Base-by-base conservation (phyloP, 805 yeast genomes). In the Candida dajiaensis region DNA sequence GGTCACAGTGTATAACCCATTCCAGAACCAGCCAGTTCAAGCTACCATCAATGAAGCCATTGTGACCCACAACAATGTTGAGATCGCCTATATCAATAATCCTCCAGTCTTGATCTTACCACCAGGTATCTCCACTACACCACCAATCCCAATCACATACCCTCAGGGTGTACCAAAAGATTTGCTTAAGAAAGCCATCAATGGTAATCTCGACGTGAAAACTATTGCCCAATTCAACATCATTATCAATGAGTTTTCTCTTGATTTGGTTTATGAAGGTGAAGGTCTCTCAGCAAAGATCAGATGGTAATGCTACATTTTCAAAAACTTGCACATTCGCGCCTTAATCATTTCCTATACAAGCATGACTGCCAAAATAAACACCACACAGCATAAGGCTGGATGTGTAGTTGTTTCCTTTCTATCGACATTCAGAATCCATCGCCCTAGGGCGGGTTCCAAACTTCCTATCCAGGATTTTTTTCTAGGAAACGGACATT, bases 1-100 rank as follows among this genome's bases (percentile, higher is more conserved):
- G 52, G 56, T 81, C 46, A 71, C 73, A 0, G 65, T 80, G 0
- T 77, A 58, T 59, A 81, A 81, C 52, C 87, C 87, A 1, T 53
- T 81, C 1, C 46, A 51, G 5, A 79, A 81, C 53, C 58, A 68
- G n/a, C 73, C 69, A 15, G 61, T 76, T 1, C 54, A 62, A n/a
- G 61, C 77, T 13, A 63, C 63, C 10, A 62, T 81, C 18, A 48
- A 66, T 18, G 68, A 68, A 35, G 83, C 77, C 1, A 68, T 66
- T 43, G 85, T 84, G 0, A 64, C 65, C 1, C 71, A 72, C 50
- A 70, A 76, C 40, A 80, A 70, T 4, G 63, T 68, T 5, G 61
- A 66, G 2, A 57, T 80, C 41, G 85, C 81, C 1, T 68, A 67
- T 44, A 57, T 78, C 28, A 63, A 66, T 21, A 60, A 62, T 8